Evolutionary conservation across 2,329 filamentous ascomycete genomes (phyloP).

Genomic region (Huntiella moniliformis): DNA sequence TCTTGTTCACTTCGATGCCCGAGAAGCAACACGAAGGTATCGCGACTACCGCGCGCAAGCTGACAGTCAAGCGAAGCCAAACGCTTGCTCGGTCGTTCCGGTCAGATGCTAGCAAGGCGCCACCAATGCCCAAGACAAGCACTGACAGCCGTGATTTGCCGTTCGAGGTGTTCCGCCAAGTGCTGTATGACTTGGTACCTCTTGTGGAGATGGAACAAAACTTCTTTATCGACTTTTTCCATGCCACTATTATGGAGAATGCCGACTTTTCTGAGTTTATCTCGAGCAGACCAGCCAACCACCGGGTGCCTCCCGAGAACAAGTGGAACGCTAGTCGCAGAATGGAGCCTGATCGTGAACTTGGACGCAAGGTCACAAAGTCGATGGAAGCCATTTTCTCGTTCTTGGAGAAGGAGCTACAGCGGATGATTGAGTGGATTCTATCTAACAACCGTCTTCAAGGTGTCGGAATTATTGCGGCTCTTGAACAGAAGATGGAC

Average conservation of each 20-base stretch:
- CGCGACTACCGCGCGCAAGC: slow-evolving; percentile 60
- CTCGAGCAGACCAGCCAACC: slow-evolving; percentile 21
- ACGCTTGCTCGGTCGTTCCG: slow-evolving; percentile 60
- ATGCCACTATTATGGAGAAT: slow-evolving; percentile 67
- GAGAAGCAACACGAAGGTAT: slow-evolving; percentile 75
- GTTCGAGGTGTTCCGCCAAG: slow-evolving; percentile 63
- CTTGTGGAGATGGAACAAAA: slow-evolving; percentile 89
- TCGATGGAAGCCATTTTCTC: slow-evolving; percentile 79
- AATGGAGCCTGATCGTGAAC: slow-evolving; percentile 73
- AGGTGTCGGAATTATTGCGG: slow-evolving; percentile 70
- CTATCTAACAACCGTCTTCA: slow-evolving; percentile 63
- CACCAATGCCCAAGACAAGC: slow-evolving; percentile 17
- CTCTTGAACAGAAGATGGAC: slow-evolving; percentile 59
- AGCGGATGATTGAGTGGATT: slow-evolving; percentile 68
- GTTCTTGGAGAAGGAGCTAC: slow-evolving; percentile 62
- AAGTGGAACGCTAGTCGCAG: slow-evolving; percentile 20
- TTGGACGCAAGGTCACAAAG: slow-evolving; percentile 68
- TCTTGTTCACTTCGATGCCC: slow-evolving; percentile 67
- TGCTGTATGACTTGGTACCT: slow-evolving; percentile 64
- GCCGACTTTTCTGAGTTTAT: slow-evolving; percentile 73
- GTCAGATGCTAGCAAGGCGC: slow-evolving; percentile 42
- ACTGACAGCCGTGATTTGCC: slow-evolving; percentile 50
- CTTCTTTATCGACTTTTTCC: slow-evolving; percentile 93
- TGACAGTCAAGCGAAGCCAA: slow-evolving; percentile 87
- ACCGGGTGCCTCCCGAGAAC: slow-evolving; percentile 10